These are phyloP conservation scores for Fistulinella cinereoalba DNA, from an alignment of 1,284 basidiomycete species.

Conservation along the genomic window DNA sequence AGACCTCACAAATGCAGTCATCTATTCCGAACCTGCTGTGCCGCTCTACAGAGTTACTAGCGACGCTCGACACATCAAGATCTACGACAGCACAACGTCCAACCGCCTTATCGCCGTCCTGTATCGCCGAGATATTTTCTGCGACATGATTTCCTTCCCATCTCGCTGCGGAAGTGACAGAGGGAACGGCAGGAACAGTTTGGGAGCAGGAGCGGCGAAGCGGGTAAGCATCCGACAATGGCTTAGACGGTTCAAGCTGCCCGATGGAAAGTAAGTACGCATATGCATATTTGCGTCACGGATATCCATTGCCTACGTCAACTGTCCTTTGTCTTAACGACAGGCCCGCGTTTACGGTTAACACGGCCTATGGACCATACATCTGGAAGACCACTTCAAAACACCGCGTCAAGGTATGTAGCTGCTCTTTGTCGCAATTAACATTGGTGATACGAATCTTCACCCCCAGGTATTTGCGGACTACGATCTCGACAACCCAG, in stretches of 20 bases:
- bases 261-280: conserved; percentile 23
- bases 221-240: conserved; percentile 25
- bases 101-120: conserved; percentile 22
- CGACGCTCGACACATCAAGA: conserved; percentile 14
- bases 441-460: neutral
- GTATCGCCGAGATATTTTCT: conserved; percentile 26
- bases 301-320: neutral
- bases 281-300: no score
- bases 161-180: neutral
- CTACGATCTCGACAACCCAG: conserved; percentile 21
- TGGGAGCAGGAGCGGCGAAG: neutral
- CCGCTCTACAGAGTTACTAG: conserved; percentile 28
- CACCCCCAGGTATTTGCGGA: conserved; percentile 21
- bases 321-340: neutral
- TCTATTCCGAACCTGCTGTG: conserved; percentile 15
- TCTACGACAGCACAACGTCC: conserved; percentile 13
- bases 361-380: conserved; percentile 23
- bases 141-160: conserved; percentile 29
- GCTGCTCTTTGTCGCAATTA: neutral
- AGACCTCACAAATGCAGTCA: conserved; percentile 14
- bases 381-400: conserved; percentile 26
- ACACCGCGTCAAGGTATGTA: conserved; percentile 21
- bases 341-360: conserved; percentile 21
- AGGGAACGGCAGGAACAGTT: no score
- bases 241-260: conserved; percentile 25